Base-by-base conservation (phyloP, 2,329 filamentous ascomycete species). In the Calonectria montana region DNA sequence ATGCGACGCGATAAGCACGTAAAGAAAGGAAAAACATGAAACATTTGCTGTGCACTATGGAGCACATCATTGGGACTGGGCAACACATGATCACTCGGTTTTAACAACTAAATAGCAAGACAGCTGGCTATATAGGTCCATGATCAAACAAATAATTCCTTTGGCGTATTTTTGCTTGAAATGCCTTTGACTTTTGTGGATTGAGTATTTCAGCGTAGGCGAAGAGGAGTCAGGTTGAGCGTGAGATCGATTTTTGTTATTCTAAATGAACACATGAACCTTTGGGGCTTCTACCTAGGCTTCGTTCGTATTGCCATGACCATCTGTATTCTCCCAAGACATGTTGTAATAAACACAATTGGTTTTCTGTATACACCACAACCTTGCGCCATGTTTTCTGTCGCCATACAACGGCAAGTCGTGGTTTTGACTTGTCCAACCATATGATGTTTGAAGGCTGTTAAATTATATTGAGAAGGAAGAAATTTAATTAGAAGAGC, bases 1-100 rank as follows among this genome's bases (percentile, higher is more conserved):
- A 79, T 50, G 80, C 81, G n/a, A 80, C 80, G 25, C 81, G 82
- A 45, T 84, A 70, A 81, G 21, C n/a, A 21, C 23, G 21, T 39
- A 41, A 45, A 41, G 61, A 18, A 65, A 41, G 53, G 43, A 16
- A 15, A 47, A 25, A 37, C 57, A 55, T 18, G 25, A 50, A 41
- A 65, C 27, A 67, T 64, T 69, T 48, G 65, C 64, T 69, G 61
- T 78, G 74, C 66, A 72, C 59, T 65, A 72, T 69, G 71, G 76
- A 69, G 69, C 71, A 76, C 45, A 29, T 72, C 50, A 50, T 64
- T 76, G 66, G 70, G 75, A 64, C 71, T 65, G 62, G 63, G 45
- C 65, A 57, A 74, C 67, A 15, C 27, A 55, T 21, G 47, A 43
- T 45, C 35, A 48, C 53, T 29, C 7, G 59, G 65, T 45, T 45